phyloP scores from a whole-genome alignment of 116 monocot genomes.

The Zostera marina region DNA sequence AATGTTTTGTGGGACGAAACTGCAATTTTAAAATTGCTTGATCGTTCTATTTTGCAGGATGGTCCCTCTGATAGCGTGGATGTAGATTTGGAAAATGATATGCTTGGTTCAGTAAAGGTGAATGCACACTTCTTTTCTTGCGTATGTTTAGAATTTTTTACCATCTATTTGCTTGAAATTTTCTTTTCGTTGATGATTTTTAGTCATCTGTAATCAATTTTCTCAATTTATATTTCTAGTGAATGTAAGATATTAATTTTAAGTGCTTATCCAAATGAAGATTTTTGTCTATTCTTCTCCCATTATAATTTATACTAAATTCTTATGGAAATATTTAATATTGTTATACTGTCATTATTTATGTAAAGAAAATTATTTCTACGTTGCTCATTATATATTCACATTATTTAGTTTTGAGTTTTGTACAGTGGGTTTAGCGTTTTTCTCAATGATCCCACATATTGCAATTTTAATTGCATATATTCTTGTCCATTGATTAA shows the following conservation, averaged over 20 bases:
- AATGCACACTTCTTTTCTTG: background rate
- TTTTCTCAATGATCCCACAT: background rate
- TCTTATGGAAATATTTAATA: background rate
- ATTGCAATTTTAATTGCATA: background rate
- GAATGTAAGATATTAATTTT: background rate
- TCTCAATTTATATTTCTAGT: too few relatives aligned
- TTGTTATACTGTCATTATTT: too few relatives aligned
- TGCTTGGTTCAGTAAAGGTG: conserved; percentile 95
- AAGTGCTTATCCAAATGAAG: background rate
- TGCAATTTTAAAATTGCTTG: conserved; percentile 78
- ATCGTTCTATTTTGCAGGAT: conserved; percentile 67
- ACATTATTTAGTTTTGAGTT: background rate
- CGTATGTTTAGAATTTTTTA: background rate
- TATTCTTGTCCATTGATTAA: background rate
- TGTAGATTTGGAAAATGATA: conserved; percentile 75
- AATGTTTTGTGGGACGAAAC: conserved; percentile 87
- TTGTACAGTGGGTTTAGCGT: background rate
- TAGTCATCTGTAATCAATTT: background rate
- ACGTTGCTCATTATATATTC: background rate
- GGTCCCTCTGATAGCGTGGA: conserved; percentile 41
- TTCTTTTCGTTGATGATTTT: background rate
- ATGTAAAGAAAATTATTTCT: too few relatives aligned
- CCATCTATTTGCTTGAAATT: background rate
- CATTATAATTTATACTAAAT: background rate
- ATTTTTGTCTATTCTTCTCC: background rate